phyloP scores from a whole-genome alignment of 2,329 filamentous ascomycete species.

The Ophiosphaerella korrae region DNA sequence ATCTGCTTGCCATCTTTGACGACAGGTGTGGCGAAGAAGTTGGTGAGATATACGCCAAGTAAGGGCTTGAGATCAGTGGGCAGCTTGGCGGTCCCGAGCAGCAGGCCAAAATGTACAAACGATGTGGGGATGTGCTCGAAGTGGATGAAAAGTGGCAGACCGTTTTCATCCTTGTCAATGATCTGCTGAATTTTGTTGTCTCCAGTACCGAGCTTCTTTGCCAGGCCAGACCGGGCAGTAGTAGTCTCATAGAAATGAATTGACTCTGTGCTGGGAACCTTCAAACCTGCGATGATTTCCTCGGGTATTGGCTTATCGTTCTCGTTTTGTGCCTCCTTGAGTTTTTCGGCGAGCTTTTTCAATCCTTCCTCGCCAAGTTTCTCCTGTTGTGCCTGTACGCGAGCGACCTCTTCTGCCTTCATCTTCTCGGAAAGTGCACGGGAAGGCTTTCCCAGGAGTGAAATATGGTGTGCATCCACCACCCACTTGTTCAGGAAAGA shows the following conservation, averaged over 20 bases:
- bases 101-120: constrained; percentile 83
- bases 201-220: constrained; percentile 69
- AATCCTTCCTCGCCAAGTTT: constrained; percentile 83
- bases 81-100: constrained; percentile 77
- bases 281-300: constrained; percentile 78
- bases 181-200: constrained; percentile 74
- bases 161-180: constrained; percentile 70
- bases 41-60: constrained; percentile 81
- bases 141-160: constrained; percentile 86
- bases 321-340: constrained; percentile 83
- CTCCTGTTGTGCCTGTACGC: constrained; percentile 78
- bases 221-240: constrained; percentile 81
- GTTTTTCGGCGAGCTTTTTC: constrained; percentile 71
- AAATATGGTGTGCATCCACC: constrained; percentile 81
- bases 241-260: constrained; percentile 93
- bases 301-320: constrained; percentile 87
- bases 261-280: constrained; percentile 82
- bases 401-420: constrained; percentile 78
- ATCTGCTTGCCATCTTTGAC: constrained; percentile 74
- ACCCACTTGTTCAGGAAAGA: constrained; percentile 83
- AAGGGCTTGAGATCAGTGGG: constrained; percentile 85
- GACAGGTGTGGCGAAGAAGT: constrained; percentile 94
- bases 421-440: constrained; percentile 76
- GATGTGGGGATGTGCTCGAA: constrained; percentile 94
- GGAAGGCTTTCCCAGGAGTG: constrained; percentile 86